These are phyloP conservation scores for Murraya paniculata DNA, from an alignment of 345 rosid genomes.

Conservation along the genomic window DNA sequence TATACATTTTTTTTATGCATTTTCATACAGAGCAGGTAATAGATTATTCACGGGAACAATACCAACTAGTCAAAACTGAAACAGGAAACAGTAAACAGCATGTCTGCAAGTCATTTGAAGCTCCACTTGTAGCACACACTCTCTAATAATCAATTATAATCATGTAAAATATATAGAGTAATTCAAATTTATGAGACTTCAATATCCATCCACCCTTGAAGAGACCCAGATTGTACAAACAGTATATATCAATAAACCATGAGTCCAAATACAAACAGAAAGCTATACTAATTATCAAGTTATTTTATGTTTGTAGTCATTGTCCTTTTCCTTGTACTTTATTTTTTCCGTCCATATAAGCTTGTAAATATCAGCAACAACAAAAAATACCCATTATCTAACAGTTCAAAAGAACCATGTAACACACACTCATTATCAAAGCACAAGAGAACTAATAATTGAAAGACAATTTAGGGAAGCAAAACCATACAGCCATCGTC, in stretches of 20 bases:
- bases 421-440: neutral
- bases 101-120: neutral
- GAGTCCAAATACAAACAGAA: neutral
- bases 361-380: neutral
- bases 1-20: neutral
- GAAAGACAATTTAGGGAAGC: neutral
- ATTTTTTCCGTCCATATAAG: neutral
- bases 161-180: neutral
- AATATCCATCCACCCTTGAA: neutral
- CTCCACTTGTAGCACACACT: neutral
- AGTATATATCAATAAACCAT: neutral
- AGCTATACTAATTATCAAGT: neutral
- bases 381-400: neutral
- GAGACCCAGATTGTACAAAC: neutral
- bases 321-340: neutral
- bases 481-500: conserved; percentile 59
- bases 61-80: neutral
- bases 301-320: neutral
- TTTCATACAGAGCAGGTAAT: too few species aligned
- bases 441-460: neutral
- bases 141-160: neutral
- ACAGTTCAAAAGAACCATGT: neutral
- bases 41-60: neutral
- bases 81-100: neutral
- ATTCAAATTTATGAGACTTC: neutral